These are phyloP conservation scores for Magnaporthiopsis poae DNA, from an alignment of 2,329 filamentous ascomycete species.

Conservation along the genomic window DNA sequence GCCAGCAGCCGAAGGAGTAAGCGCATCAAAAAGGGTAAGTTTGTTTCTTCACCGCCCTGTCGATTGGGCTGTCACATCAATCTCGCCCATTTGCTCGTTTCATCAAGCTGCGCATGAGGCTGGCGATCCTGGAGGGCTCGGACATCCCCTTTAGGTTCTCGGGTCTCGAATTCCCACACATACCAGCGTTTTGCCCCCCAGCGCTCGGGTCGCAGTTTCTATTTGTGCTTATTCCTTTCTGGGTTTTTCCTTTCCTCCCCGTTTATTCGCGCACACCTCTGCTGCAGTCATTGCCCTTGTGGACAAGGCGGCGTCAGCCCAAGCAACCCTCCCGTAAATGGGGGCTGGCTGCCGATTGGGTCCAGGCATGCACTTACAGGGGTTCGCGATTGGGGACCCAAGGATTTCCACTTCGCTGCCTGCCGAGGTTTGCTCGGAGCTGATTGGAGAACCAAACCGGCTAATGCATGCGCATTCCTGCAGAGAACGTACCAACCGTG, in stretches of 20 bases:
- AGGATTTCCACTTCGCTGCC: background rate
- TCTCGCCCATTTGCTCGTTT: background rate
- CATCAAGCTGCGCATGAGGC: no score
- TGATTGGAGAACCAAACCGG: conserved; percentile 17
- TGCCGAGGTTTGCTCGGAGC: conserved; percentile 11
- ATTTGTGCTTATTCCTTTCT: conserved; percentile 12
- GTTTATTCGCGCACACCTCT: background rate
- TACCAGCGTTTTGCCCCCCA: background rate
- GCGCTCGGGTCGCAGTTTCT: background rate
- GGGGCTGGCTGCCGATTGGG: background rate
- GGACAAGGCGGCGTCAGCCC: background rate
- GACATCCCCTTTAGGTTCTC: no score
- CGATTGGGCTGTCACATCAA: background rate
- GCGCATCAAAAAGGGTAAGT: conserved; percentile 74
- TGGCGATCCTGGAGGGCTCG: background rate
- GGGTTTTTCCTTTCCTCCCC: background rate
- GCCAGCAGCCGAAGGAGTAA: conserved; percentile 75
- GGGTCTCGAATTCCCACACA: no score
- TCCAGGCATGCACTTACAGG: background rate
- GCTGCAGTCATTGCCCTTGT: background rate
- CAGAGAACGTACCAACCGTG: conserved; percentile 66
- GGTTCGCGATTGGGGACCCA: background rate
- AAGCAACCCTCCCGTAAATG: background rate
- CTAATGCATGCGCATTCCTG: conserved; percentile 22
- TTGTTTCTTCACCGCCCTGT: conserved; percentile 10